phyloP scores from a whole-genome alignment of 1,139 yeast genomes.

The Magnusiomyces ingens region DNA sequence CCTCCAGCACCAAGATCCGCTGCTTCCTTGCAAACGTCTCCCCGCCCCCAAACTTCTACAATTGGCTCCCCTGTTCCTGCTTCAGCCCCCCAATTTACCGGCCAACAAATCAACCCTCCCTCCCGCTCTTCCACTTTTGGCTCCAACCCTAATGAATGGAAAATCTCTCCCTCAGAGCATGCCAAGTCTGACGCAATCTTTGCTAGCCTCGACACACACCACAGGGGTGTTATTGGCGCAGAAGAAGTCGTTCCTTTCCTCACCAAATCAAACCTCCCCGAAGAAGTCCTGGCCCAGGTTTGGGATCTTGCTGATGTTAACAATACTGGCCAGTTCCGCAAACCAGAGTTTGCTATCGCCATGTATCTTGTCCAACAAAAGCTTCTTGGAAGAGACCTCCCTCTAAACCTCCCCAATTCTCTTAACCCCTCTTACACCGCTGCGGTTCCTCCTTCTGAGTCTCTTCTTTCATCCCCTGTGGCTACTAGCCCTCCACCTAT shows the following conservation, averaged over 20 bases:
- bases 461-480: background rate
- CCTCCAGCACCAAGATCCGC: constrained; percentile 16
- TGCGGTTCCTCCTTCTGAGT: constrained; percentile 1
- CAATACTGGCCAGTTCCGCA: constrained; percentile 76
- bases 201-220: constrained; percentile 62
- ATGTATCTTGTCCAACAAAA: constrained; percentile 86
- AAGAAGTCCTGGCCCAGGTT: constrained; percentile 76
- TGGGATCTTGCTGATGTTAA: constrained; percentile 95
- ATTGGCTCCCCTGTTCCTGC: constrained; percentile 19
- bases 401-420: constrained; percentile 41
- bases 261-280: constrained; percentile 79
- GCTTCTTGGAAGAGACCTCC: constrained; percentile 69
- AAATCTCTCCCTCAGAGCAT: constrained; percentile 58
- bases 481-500: constrained; percentile 15
- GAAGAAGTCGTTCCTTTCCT: constrained; percentile 79
- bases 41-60: constrained; percentile 16
- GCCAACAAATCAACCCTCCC: constrained; percentile 11
- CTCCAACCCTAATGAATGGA: constrained; percentile 57
- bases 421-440: constrained; percentile 3
- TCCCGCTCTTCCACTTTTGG: constrained; percentile 4
- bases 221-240: constrained; percentile 56
- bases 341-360: constrained; percentile 84
- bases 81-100: constrained; percentile 20
- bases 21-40: constrained; percentile 16
- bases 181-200: constrained; percentile 76